Base-by-base conservation (phyloP, 108 stramenopile genomes). In the Cyclotella cryptica region DNA sequence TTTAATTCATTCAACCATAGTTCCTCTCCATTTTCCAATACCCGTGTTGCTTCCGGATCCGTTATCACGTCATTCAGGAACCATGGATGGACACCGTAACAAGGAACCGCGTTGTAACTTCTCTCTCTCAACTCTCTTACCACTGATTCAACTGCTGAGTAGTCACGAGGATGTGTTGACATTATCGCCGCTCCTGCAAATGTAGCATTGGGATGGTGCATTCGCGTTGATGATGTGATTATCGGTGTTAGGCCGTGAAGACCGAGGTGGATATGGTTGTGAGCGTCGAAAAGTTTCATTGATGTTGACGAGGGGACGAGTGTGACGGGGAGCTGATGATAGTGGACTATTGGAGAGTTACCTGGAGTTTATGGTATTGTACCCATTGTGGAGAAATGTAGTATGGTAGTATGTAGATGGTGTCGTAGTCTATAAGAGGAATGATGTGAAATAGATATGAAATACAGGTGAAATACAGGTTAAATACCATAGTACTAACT, bases 41-140 rank as follows among this genome's bases (percentile, higher is more conserved):
- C 42, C 29, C 47, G 44, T 58, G 46, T 62, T 58, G 55, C 30
- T 35, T 66, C 39, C 63, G 87, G 70, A 24, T 80, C 68, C 1
- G 75, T 24, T 22, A 82, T 11, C 21, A 88, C 74, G 76, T 89
- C 90, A 63, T 90, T 86, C 44, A 96, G 49, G 62, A 93, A 93
- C 94, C 94, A 96, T 5, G 94, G 94, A 82, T 96, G 94, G 24
- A 96, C 81, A 10, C 94, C 94, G 66, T 88, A 88, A 69, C 94
- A 92, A 10, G 94, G 87, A 18, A 93, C 86, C 3, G 87, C 69
- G 24, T 47, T 57, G n/a, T 51, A 64, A 13, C 11, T 52, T 24
- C 52, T 51, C 52, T 60, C 6, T 49, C 49, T 18, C 19, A 71
- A 10, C 29, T 47, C 46, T 3, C 19, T 53, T 13, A 67, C 65